Evolutionary conservation across 768 basidiomycete species (phyloP).

Genomic region (Amanita exitialis): DNA sequence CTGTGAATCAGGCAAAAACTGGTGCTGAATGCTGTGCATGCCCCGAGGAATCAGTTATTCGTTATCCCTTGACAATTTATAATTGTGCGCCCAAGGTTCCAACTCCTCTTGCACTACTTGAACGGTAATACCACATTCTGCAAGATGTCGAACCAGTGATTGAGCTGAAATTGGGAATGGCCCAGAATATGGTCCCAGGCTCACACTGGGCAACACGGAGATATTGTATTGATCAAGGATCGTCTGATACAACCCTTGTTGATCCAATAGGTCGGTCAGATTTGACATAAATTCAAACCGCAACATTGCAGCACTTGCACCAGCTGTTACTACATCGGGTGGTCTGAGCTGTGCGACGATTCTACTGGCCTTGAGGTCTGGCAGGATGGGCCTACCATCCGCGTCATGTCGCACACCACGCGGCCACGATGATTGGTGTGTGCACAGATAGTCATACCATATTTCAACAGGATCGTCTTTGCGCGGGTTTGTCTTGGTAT

Average conservation of each 20-base stretch:
- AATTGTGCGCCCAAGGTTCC: conserved; percentile 16
- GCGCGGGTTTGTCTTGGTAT: conserved; percentile 30
- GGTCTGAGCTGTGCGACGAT: conserved; percentile 40
- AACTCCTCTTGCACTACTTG: conserved; percentile 13
- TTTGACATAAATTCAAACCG: conserved; percentile 28
- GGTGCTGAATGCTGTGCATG: no score
- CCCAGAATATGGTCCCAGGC: conserved; percentile 21
- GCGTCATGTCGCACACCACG: conserved; percentile 33
- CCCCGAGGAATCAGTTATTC: neutral
- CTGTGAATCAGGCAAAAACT: no score
- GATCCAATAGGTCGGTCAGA: conserved; percentile 30
- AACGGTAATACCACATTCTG: conserved; percentile 28
- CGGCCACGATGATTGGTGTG: conserved; percentile 35
- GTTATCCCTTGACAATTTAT: conserved; percentile 2
- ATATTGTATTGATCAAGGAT: conserved; percentile 24
- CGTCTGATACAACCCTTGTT: conserved; percentile 27
- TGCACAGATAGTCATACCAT: conserved; percentile 35
- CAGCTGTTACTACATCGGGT: conserved; percentile 19
- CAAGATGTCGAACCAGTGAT: conserved; percentile 30
- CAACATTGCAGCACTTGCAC: conserved; percentile 11
- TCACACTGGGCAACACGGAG: conserved; percentile 21
- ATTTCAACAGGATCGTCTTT: conserved; percentile 34
- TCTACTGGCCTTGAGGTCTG: conserved; percentile 36
- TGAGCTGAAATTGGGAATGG: conserved; percentile 20
- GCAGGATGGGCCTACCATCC: conserved; percentile 24